A percentile compares a stretch with the other conserved stretches of the same genome.
Conservation (phyloP, 306 rosid genomes). For the Lathyrus sativus region DNA sequence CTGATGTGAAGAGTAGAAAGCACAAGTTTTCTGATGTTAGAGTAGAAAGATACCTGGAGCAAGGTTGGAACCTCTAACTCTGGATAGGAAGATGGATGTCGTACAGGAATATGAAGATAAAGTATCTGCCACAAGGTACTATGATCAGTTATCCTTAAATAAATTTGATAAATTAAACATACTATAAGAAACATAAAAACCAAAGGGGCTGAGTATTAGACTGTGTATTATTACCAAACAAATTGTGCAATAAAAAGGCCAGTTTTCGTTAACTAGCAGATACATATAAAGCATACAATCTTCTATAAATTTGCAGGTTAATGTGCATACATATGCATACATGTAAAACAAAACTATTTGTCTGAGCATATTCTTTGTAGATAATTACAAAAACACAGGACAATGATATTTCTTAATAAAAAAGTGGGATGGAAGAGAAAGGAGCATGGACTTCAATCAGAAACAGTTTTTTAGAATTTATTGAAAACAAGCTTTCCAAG, state of each 20-base stretch:
- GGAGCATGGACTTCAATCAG: constrained; percentile 11
- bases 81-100: constrained; percentile 81
- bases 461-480: constrained; percentile 5
- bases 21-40: neutral
- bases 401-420: neutral
- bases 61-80: constrained; percentile 94
- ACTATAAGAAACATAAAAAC: constrained; percentile 5
- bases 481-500: constrained; percentile 19
- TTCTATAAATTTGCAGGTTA: constrained; percentile 1
- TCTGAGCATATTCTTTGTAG: neutral
- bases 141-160: constrained; percentile 35
- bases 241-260: constrained; percentile 15
- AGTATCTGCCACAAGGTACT: constrained; percentile 62
- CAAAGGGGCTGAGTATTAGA: neutral
- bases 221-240: neutral
- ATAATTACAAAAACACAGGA: constrained; percentile 6
- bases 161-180: constrained; percentile 36
- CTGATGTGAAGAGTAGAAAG: constrained; percentile 13
- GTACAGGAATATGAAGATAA: constrained; percentile 84
- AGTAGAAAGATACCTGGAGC: constrained; percentile 66
- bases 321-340: constrained; percentile 6
- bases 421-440: constrained; percentile 2
- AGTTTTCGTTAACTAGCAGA: constrained; percentile 26
- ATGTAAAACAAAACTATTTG: neutral
- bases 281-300: neutral